Evolutionary conservation across 371 early-diverging fungal genomes (phyloP).

Genomic region (Saksenaea vasiformis): DNA sequence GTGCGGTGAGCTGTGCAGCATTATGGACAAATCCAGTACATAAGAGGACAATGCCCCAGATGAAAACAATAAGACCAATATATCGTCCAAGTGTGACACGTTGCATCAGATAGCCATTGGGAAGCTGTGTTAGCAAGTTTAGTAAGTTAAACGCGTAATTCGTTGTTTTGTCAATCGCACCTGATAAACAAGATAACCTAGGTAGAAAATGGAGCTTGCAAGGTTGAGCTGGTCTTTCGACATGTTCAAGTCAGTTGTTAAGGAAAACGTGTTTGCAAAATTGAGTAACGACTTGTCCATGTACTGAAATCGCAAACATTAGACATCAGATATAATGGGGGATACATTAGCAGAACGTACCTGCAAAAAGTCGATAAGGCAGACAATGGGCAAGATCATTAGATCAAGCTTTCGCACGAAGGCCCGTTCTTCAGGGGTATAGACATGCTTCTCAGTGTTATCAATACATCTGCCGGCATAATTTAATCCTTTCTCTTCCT

Average conservation of each 20-base stretch:
- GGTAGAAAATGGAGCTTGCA: conserved; percentile 37
- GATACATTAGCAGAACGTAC: conserved; percentile 12
- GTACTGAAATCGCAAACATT: conserved; percentile 17
- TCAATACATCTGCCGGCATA: neutral
- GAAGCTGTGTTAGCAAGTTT: conserved; percentile 17
- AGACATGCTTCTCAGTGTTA: neutral
- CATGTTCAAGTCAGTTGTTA: conserved; percentile 25
- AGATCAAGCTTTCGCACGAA: conserved; percentile 40
- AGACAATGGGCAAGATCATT: conserved; percentile 40
- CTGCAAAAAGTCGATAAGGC: conserved; percentile 41
- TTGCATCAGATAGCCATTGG: conserved; percentile 45
- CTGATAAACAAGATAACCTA: conserved; percentile 38
- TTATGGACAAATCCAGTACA: conserved; percentile 23
- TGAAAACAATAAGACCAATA: conserved; percentile 31
- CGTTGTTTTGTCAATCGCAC: conserved; percentile 12
- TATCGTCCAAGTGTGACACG: conserved; percentile 32
- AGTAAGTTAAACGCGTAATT: neutral
- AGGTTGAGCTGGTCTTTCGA: conserved; percentile 25
- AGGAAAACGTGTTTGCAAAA: conserved; percentile 23
- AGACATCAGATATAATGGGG: neutral
- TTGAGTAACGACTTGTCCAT: conserved; percentile 36
- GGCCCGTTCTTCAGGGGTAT: conserved; percentile 24
- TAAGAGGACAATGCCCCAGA: conserved; percentile 41
- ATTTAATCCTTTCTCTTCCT: neutral
- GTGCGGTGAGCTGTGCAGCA: conserved; percentile 35